Evolutionary conservation across 768 basidiomycete genomes (phyloP).

Genomic region (Auriscalpium orientale): DNA sequence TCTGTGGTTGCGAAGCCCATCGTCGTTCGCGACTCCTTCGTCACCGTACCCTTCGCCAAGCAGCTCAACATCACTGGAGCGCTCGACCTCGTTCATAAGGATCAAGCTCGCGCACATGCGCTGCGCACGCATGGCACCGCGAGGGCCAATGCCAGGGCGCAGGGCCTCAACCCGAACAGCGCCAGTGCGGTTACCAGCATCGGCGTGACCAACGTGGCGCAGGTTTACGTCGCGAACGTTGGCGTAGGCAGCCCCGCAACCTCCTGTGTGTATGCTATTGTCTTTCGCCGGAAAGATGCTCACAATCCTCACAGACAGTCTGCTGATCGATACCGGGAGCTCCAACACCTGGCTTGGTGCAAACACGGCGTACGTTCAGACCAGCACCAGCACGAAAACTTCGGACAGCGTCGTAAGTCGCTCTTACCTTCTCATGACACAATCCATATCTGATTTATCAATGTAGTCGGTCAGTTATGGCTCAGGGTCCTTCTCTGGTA

Average conservation of each 20-base stretch:
- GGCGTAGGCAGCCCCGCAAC: conserved; percentile 51
- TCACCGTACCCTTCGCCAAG: conserved; percentile 47
- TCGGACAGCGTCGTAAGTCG: conserved; percentile 38
- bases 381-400: conserved; percentile 43
- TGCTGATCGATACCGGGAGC: conserved; percentile 60
- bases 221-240: conserved; percentile 31
- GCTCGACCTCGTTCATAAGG: conserved; percentile 40
- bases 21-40: conserved; percentile 14
- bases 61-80: conserved; percentile 43
- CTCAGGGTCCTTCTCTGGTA: conserved; percentile 52
- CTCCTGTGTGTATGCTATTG: conserved; percentile 30
- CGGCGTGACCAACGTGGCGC: conserved; percentile 34
- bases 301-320: conserved; percentile 30
- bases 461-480: conserved; percentile 51
- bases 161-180: conserved; percentile 14
- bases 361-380: conserved; percentile 32
- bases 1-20: conserved; percentile 17
- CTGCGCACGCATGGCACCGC: conserved; percentile 34
- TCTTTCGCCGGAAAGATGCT: background rate
- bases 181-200: conserved; percentile 20
- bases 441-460: conserved; percentile 28
- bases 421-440: background rate
- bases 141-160: conserved; percentile 14
- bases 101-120: conserved; percentile 40
- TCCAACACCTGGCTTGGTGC: conserved; percentile 72